Evolutionary conservation across 495 filamentous ascomycete genomes (phyloP).

Genomic region (Lichenothelia convexa): DNA sequence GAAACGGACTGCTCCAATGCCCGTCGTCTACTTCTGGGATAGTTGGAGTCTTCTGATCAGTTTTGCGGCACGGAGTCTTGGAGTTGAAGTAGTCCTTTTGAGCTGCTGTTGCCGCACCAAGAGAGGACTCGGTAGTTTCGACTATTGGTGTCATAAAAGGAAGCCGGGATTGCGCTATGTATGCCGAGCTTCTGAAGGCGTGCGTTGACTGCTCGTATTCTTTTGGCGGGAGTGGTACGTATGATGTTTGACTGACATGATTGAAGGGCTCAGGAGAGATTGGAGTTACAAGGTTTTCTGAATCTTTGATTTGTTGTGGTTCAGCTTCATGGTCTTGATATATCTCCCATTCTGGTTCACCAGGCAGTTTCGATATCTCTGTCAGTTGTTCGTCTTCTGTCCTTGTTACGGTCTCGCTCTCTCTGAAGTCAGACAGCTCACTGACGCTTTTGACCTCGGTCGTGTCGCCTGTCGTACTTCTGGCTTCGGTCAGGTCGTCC

Average conservation of each 20-base stretch:
- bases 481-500: constrained; percentile 26
- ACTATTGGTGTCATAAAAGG: constrained; percentile 99
- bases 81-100: constrained; percentile 39
- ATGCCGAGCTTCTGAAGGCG: constrained; percentile 56
- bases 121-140: constrained; percentile 76
- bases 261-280: constrained; percentile 8
- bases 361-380: constrained; percentile 10
- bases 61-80: constrained; percentile 55
- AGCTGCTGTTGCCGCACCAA: constrained; percentile 42
- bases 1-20: constrained; percentile 49
- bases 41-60: constrained; percentile 21
- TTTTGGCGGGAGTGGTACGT: constrained; percentile 58
- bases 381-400: constrained; percentile 22
- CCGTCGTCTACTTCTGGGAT: constrained; percentile 29
- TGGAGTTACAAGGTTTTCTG: constrained; percentile 1
- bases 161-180: constrained; percentile 66
- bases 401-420: constrained; percentile 48
- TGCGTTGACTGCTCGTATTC: constrained; percentile 59
- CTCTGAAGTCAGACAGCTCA: constrained; percentile 75
- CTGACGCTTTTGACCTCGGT: constrained; percentile 39
- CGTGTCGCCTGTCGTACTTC: constrained; percentile 20
- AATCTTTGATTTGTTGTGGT: neutral
- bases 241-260: constrained; percentile 20
- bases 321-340: too few relatives aligned
- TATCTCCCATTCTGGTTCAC: constrained; percentile 1